Evolutionary conservation across 495 filamentous ascomycete genomes (phyloP), one percentile per base, ranked within the genome.

Genomic region (Parathielavia appendiculata): DNA sequence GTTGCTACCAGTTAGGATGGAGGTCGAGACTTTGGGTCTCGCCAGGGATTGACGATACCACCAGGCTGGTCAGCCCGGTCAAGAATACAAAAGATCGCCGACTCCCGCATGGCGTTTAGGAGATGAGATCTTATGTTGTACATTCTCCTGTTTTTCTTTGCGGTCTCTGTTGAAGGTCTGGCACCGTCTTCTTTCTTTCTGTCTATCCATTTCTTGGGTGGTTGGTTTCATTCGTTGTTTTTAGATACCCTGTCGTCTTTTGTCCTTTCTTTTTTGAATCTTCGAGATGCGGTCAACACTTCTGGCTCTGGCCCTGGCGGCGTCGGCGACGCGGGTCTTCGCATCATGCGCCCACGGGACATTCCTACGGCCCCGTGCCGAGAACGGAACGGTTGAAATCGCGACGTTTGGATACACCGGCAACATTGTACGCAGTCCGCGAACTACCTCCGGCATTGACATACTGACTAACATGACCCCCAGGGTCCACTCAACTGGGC

Each of bases 401-500:
- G 54, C 57, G 4, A 67, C 48, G 0, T 84, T 79, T 63, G 76
- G 77, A 22, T 87, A 87, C 60, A 74, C 70, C 12, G 81, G 74
- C 16, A 51, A 59, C 1, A 74, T 66, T 12, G 69, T 70, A 62
- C 14, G 65, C 34, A 35, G 34, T 5, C 34, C 34, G 5, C 39
- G 16, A 41, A 19, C 6, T 0, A 4, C 9, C 30, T 7, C 2
- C 16, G 13, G 14, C 12, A 16, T 23, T 23, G 11, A 11, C 8
- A 11, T n/a, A 0, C n/a, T 10, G 22, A 34, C 54, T 56, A 19
- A 63, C 56, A 54, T 3, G 26, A 1, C 34, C 14, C 10, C 13
- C 51, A 70, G 45, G 83, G 83, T 0, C 83, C 85, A 16, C 57
- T 86, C 51, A 74, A 79, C 61, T 88, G 85, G 85, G 73, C 79